Evolutionary conservation across 2,329 filamentous ascomycete genomes (phyloP).

Genomic region (Zalaria obscura): DNA sequence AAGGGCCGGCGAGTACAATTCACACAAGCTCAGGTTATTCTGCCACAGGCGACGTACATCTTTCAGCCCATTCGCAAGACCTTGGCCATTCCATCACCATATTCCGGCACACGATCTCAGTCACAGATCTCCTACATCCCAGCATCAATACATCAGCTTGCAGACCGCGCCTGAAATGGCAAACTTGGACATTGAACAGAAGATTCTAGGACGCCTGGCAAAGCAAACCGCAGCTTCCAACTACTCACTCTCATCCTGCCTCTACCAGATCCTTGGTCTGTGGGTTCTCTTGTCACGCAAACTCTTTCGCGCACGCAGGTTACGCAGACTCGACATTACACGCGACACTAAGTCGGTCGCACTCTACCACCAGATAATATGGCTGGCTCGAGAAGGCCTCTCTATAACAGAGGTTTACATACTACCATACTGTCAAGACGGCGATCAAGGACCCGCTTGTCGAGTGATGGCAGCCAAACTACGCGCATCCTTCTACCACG

Average conservation of each 20-base stretch:
- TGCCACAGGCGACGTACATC: too few species aligned
- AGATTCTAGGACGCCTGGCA: conserved; percentile 83
- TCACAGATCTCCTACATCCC: too few species aligned
- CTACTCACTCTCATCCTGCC: conserved; percentile 61
- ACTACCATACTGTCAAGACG: conserved; percentile 57
- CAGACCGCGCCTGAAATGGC: conserved; percentile 48
- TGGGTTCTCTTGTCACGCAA: conserved; percentile 79
- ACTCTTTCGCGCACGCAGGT: conserved; percentile 67
- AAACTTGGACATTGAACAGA: conserved; percentile 93
- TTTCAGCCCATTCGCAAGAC: too few species aligned
- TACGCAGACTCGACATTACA: conserved; percentile 68
- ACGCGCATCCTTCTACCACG: conserved; percentile 86
- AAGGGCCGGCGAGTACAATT: too few species aligned
- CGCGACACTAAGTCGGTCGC: conserved; percentile 66
- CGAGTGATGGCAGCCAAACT: conserved; percentile 86
- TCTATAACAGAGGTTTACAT: conserved; percentile 77
- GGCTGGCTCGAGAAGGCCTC: conserved; percentile 84
- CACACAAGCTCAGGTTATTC: too few species aligned
- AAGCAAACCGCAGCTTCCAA: conserved; percentile 65
- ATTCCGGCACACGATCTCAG: too few species aligned
- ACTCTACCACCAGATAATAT: conserved; percentile 82
- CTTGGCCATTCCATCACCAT: too few species aligned
- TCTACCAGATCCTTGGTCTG: conserved; percentile 84
- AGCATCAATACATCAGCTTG: too few species aligned
- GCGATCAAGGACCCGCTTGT: conserved; percentile 60